A percentile compares a stretch with the other conserved stretches of the same genome.
Evolutionary conservation across 1,139 yeast genomes (phyloP).

Genomic region (Lodderomyces jiufengensis): DNA sequence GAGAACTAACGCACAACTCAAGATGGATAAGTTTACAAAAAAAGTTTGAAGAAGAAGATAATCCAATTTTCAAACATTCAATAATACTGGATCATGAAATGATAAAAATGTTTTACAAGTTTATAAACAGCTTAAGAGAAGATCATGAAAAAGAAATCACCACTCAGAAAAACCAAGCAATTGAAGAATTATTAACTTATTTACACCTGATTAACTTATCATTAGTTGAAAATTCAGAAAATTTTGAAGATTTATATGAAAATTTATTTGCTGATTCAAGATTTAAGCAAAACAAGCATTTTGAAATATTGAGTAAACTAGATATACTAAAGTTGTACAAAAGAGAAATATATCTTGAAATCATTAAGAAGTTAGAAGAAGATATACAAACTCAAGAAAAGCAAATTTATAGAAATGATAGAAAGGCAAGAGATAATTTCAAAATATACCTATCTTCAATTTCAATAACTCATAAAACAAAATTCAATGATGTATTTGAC

Average conservation of each 20-base stretch:
- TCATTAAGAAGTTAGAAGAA: constrained; percentile 30
- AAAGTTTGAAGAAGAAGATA: constrained; percentile 50
- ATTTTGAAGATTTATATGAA: constrained; percentile 46
- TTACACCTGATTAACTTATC: constrained; percentile 33
- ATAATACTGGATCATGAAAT: constrained; percentile 58
- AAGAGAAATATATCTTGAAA: constrained; percentile 41
- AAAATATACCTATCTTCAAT: constrained; percentile 37
- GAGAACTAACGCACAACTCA: constrained; percentile 52
- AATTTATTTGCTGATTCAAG: constrained; percentile 45
- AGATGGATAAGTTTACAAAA: constrained; percentile 62
- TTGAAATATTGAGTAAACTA: constrained; percentile 46
- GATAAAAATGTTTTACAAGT: constrained; percentile 49
- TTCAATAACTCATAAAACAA: constrained; percentile 50
- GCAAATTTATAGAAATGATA: constrained; percentile 51
- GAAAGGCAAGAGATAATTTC: constrained; percentile 63
- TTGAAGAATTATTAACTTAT: constrained; percentile 50
- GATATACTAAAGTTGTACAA: constrained; percentile 61
- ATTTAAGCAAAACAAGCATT: constrained; percentile 58
- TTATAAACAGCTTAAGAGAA: constrained; percentile 37
- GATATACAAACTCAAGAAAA: constrained; percentile 34
- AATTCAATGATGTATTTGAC: constrained; percentile 57
- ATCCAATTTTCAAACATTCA: constrained; percentile 61
- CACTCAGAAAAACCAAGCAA: constrained; percentile 44
- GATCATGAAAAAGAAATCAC: constrained; percentile 32
- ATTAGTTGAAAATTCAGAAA: constrained; percentile 25